Conservation (phyloP, 2,329 filamentous ascomycete species). For the Alternaria hordeiaustralica region DNA sequence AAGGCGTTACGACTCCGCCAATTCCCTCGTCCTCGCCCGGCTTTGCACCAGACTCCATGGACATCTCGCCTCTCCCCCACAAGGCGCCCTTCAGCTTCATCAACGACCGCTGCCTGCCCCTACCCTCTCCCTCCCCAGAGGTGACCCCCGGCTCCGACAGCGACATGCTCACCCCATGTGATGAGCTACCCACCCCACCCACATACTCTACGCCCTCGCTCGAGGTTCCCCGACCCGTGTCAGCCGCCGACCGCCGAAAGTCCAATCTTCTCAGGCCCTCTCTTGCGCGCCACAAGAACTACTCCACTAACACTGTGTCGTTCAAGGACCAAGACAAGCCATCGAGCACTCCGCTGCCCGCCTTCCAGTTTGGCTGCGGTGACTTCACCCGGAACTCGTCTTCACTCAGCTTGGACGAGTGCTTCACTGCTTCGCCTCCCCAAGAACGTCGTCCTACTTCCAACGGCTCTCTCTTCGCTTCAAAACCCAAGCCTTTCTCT, state of each 20-base stretch:
- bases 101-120: constrained; percentile 67
- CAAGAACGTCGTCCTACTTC: constrained; percentile 69
- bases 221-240: constrained; percentile 45
- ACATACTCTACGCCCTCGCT: constrained; percentile 33
- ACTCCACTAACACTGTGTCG: constrained; percentile 70
- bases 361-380: constrained; percentile 73
- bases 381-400: constrained; percentile 60
- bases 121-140: constrained; percentile 75
- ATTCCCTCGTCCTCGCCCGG: constrained; percentile 83
- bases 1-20: constrained; percentile 82
- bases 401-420: constrained; percentile 75
- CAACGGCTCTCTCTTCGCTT: constrained; percentile 60
- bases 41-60: constrained; percentile 78
- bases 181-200: constrained; percentile 37
- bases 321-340: constrained; percentile 64
- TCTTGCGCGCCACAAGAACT: constrained; percentile 75
- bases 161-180: constrained; percentile 51
- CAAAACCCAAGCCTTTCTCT: constrained; percentile 70
- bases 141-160: constrained; percentile 53
- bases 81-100: constrained; percentile 72
- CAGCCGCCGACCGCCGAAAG: constrained; percentile 46
- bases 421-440: constrained; percentile 80
- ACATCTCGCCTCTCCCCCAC: constrained; percentile 87
- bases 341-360: constrained; percentile 63
- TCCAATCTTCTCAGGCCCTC: constrained; percentile 72